Evolutionary conservation across 768 basidiomycete genomes (phyloP).

Genomic region (Pleurotus pulmonarius): DNA sequence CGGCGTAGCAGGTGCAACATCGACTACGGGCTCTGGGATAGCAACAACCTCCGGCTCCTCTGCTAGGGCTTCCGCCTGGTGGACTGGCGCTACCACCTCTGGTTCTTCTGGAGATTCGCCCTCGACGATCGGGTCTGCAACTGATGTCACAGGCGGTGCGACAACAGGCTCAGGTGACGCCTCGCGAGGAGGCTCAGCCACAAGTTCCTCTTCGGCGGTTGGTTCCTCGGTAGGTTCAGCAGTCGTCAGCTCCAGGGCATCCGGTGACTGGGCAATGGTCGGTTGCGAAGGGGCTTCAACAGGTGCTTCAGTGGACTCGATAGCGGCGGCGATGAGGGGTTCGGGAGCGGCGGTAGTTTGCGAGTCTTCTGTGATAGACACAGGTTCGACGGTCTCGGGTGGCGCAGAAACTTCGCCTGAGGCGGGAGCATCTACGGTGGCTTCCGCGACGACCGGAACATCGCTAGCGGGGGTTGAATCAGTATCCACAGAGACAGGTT

Average conservation of each 20-base stretch:
- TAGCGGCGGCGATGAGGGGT: not conserved
- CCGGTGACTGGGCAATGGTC: too few species aligned
- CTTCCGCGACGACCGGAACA: not conserved
- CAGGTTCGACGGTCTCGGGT: too few species aligned
- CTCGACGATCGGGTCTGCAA: not conserved
- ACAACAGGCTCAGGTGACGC: not conserved
- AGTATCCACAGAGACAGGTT: not conserved
- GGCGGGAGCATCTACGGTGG: conserved; percentile 7
- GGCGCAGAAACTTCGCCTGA: not conserved
- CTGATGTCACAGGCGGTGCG: not conserved
- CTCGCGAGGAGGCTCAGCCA: conserved; percentile 8
- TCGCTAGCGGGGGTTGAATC: not conserved
- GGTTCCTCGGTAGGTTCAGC: conserved; percentile 11
- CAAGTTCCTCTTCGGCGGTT: conserved; percentile 10
- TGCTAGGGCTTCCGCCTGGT: not conserved
- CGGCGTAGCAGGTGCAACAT: not conserved
- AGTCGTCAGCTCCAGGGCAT: not conserved
- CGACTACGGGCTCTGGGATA: not conserved
- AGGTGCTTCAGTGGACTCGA: not conserved
- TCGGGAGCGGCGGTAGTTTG: conserved; percentile 5
- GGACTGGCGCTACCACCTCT: not conserved
- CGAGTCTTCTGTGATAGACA: too few species aligned
- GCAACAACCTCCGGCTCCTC: not conserved
- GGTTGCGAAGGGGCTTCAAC: not conserved
- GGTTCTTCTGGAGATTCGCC: not conserved